Conservation (phyloP, 345 rosid species). For the Aurinia saxatilis region DNA sequence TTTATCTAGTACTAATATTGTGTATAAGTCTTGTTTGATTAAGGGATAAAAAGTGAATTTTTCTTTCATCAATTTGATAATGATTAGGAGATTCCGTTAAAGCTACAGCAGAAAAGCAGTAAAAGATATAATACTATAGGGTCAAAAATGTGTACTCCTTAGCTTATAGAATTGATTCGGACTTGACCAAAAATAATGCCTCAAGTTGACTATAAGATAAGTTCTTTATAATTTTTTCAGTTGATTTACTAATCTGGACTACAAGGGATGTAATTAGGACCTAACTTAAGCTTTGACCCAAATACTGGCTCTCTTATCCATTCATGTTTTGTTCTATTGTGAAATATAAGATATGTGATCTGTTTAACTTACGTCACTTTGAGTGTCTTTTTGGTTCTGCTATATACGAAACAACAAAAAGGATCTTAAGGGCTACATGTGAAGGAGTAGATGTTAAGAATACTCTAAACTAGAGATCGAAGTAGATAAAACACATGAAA, state of each 20-base stretch:
- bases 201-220: neutral
- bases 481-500: neutral
- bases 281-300: neutral
- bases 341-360: no score
- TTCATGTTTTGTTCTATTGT: neutral
- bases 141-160: neutral
- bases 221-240: neutral
- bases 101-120: neutral
- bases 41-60: neutral
- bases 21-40: neutral
- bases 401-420: no score
- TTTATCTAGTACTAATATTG: neutral
- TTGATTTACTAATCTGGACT: neutral
- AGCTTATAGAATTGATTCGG: neutral
- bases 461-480: neutral
- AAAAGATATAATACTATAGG: neutral
- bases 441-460: neutral
- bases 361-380: no score
- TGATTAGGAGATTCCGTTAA: slow-evolving; percentile 15
- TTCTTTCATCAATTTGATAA: neutral
- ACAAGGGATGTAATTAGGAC: neutral
- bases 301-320: neutral
- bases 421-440: no score
- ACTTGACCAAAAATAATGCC: neutral
- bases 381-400: no score